These are phyloP conservation scores for Curvularia verruculosa DNA, from an alignment of 2,329 filamentous ascomycete genomes.

Conservation along the genomic window DNA sequence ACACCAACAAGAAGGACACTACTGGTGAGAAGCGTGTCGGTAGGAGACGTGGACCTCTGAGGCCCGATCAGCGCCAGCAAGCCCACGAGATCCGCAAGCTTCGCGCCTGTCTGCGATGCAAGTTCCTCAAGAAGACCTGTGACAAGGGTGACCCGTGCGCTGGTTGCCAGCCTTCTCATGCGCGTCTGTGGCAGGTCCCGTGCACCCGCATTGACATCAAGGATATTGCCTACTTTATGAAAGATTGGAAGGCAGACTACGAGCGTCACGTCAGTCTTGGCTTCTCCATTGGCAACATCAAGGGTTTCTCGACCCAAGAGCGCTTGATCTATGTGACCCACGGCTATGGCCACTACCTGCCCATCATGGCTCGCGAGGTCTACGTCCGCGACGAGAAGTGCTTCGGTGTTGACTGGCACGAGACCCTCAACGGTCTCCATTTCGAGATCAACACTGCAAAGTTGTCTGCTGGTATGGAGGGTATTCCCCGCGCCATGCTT, in stretches of 20 bases:
- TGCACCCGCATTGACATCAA: slow-evolving; percentile 99
- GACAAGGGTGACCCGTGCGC: slow-evolving; percentile 96
- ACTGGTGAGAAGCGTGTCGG: slow-evolving; percentile 88
- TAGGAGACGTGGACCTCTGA: slow-evolving; percentile 83
- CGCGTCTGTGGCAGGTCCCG: slow-evolving; percentile 94
- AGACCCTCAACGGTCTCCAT: slow-evolving; percentile 76
- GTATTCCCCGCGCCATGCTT: slow-evolving; percentile 78
- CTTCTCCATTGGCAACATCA: slow-evolving; percentile 93
- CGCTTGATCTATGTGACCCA: slow-evolving; percentile 89
- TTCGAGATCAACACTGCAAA: slow-evolving; percentile 88
- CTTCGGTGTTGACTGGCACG: slow-evolving; percentile 93
- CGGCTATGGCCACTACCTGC: slow-evolving; percentile 90
- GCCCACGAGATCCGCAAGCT: slow-evolving; percentile 96
- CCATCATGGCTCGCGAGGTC: slow-evolving; percentile 91
- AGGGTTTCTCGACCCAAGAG: slow-evolving; percentile 72
- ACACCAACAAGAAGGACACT: slow-evolving; percentile 75
- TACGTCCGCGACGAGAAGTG: slow-evolving; percentile 90
- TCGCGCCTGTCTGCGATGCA: slow-evolving; percentile 91
- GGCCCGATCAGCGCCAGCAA: slow-evolving; percentile 93
- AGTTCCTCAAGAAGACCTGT: slow-evolving; percentile 99
- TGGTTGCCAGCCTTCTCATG: slow-evolving; percentile 94
- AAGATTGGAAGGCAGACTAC: slow-evolving; percentile 98
- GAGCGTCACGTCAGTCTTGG: slow-evolving; percentile 86
- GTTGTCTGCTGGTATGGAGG: slow-evolving; percentile 86
- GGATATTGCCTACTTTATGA: slow-evolving; percentile 98